Base-by-base conservation (phyloP, 2,329 filamentous ascomycete species). In the Paracorniculantispora psalliotae region DNA sequence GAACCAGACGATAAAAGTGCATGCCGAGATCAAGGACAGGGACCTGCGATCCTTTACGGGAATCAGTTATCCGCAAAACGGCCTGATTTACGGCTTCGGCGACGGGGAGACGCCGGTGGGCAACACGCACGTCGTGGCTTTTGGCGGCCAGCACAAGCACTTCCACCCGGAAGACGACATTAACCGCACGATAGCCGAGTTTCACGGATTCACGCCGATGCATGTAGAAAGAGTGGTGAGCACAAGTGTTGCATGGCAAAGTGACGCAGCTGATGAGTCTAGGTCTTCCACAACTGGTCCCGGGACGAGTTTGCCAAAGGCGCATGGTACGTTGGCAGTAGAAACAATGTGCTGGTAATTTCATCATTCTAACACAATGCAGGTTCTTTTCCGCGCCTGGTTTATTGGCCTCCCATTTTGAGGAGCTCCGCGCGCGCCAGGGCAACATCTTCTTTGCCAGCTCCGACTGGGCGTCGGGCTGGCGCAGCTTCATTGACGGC, bases 401-500 rank as follows among this genome's bases (percentile, higher is more conserved):
- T 3, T 62, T 79, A 5, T 50, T 78, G 5, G 67, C 68, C 0
- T 69, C 66, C 1, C 72, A 78, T 56, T 66, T 79, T 0, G 67
- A 72, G 0, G 72, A 72, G n/a, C 69, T 80, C 63, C 65, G 76
- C 39, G 67, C 67, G 1, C 67, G 71, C 1, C 75, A 79, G 41
- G 77, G 75, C 0, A 77, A 77, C 37, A 64, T 79, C 4, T 61
- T 77, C 4, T 81, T 81, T 68, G 77, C 77, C 0, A 77, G 72
- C 55, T 75, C 77, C 0, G 78, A 81, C 49, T 80, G 78, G 77
- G 78, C 77, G 2, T 62, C 76, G 8, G 77, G 77, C 0, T 80
- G 79, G 78, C 68, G 78, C 0, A 75, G 77, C 23, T 80, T 80
- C 41, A 79, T 80, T 13, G 79, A 81, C 61, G 78, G 78, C 1